Conservation (phyloP, 2,329 filamentous ascomycete species). For the Sarocladium kiliense region DNA sequence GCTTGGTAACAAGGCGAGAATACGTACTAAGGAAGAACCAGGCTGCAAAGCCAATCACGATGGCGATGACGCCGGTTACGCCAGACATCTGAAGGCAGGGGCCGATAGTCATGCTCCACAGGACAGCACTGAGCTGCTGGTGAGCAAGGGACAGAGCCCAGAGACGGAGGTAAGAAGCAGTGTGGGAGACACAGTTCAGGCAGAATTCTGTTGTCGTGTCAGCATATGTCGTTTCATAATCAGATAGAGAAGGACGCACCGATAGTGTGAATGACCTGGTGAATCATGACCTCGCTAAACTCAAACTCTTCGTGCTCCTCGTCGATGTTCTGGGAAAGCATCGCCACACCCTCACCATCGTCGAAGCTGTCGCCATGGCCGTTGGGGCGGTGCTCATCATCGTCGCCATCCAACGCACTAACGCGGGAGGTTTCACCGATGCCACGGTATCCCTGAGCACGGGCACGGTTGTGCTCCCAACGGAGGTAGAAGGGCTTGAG, state of each 20-base stretch:
- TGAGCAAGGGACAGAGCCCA: conserved; percentile 97
- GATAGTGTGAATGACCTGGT: conserved; percentile 98
- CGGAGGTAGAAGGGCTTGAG: conserved; percentile 94
- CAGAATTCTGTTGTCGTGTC: conserved; percentile 70
- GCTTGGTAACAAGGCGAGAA: background rate
- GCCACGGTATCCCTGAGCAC: conserved; percentile 84
- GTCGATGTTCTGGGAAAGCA: conserved; percentile 82
- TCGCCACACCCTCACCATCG: conserved; percentile 76
- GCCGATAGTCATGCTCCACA: conserved; percentile 93
- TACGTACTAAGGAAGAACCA: conserved; percentile 80
- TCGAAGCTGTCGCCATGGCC: conserved; percentile 57
- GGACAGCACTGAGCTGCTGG: conserved; percentile 91
- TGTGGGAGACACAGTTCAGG: conserved; percentile 97
- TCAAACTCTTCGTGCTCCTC: conserved; percentile 96
- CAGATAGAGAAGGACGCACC: conserved; percentile 51
- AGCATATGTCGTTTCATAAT: background rate
- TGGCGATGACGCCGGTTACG: conserved; percentile 67
- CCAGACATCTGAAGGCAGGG: conserved; percentile 66
- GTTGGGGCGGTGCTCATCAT: conserved; percentile 56
- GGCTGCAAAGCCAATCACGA: conserved; percentile 76
- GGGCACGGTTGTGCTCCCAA: conserved; percentile 85
- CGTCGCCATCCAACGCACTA: conserved; percentile 85
- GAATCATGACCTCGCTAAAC: conserved; percentile 96
- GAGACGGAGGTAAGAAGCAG: conserved; percentile 94
- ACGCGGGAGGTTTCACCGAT: conserved; percentile 85